These are phyloP conservation scores for Tuber aestivum DNA, from an alignment of 495 filamentous ascomycete species.

Conservation along the genomic window DNA sequence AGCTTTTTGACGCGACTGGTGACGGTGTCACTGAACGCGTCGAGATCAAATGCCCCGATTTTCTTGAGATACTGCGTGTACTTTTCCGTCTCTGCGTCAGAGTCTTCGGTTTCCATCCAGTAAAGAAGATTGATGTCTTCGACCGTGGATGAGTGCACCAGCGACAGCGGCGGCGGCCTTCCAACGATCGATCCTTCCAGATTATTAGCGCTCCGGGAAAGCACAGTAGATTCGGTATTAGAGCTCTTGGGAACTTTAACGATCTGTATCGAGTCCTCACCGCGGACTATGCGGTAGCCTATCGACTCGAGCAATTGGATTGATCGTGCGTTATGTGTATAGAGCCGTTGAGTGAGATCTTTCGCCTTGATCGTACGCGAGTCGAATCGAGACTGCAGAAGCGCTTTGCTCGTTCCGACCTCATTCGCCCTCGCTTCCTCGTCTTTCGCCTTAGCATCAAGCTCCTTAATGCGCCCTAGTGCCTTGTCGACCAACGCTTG, in stretches of 20 bases:
- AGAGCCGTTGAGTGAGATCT: constrained; percentile 74
- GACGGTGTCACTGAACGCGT: constrained; percentile 72
- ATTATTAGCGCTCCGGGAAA: constrained; percentile 46
- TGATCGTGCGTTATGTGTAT: constrained; percentile 68
- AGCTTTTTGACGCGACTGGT: constrained; percentile 82
- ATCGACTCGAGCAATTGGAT: constrained; percentile 74
- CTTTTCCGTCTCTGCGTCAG: constrained; percentile 60
- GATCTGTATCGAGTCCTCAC: constrained; percentile 64
- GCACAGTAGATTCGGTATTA: constrained; percentile 59
- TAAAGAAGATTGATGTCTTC: constrained; percentile 61
- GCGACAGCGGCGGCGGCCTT: constrained; percentile 33
- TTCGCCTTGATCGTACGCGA: constrained; percentile 63
- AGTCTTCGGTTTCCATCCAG: constrained; percentile 68
- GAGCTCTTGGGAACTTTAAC: constrained; percentile 60
- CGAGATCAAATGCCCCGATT: constrained; percentile 70
- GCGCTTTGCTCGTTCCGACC: constrained; percentile 57
- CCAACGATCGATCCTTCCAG: constrained; percentile 25
- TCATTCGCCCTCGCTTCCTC: constrained; percentile 55
- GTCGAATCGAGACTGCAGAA: constrained; percentile 56
- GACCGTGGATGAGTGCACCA: constrained; percentile 42
- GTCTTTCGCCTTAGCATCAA: constrained; percentile 51
- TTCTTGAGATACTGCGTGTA: constrained; percentile 66
- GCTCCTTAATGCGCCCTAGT: constrained; percentile 42
- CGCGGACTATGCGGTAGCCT: constrained; percentile 68
- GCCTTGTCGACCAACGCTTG: constrained; percentile 26